Percentiles rank a stretch among this genome's conserved stretches.
Conservation (phyloP, 1,139 yeast genomes). For the Candida mesenterica region DNA sequence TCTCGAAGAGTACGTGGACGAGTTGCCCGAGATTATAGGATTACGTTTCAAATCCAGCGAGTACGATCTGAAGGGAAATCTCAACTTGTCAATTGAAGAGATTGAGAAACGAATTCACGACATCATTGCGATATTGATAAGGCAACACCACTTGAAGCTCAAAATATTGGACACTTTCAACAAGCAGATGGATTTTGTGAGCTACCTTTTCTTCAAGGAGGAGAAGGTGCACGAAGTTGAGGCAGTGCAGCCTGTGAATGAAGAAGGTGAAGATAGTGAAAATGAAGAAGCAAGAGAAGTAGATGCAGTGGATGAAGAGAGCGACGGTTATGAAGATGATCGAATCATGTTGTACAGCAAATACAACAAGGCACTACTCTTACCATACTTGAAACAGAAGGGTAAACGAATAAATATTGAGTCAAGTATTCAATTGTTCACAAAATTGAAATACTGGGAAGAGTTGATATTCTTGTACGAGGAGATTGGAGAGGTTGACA, state of each 20-base stretch:
- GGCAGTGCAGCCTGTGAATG: not conserved
- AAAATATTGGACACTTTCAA: conserved; percentile 41
- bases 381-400: conserved; percentile 51
- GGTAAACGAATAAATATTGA: conserved; percentile 11
- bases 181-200: conserved; percentile 49
- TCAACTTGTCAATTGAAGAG: conserved; percentile 38
- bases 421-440: conserved; percentile 6
- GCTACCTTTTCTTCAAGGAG: conserved; percentile 59
- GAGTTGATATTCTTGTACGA: conserved; percentile 84
- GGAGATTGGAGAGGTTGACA: conserved; percentile 73
- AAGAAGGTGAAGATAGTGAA: not conserved
- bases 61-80: conserved; percentile 9
- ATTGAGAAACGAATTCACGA: conserved; percentile 40
- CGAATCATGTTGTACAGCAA: conserved; percentile 64
- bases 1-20: conserved; percentile 45
- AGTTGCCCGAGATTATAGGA: conserved; percentile 53
- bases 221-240: conserved; percentile 20
- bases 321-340: conserved; percentile 49
- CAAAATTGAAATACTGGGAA: conserved; percentile 40
- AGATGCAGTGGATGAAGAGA: conserved; percentile 2
- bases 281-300: not conserved
- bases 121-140: conserved; percentile 57
- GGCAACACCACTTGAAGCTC: conserved; percentile 25
- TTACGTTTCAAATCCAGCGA: conserved; percentile 39
- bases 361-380: conserved; percentile 51